phyloP scores from a whole-genome alignment of 257 asterid species.

The Solanum chmielewskii region DNA sequence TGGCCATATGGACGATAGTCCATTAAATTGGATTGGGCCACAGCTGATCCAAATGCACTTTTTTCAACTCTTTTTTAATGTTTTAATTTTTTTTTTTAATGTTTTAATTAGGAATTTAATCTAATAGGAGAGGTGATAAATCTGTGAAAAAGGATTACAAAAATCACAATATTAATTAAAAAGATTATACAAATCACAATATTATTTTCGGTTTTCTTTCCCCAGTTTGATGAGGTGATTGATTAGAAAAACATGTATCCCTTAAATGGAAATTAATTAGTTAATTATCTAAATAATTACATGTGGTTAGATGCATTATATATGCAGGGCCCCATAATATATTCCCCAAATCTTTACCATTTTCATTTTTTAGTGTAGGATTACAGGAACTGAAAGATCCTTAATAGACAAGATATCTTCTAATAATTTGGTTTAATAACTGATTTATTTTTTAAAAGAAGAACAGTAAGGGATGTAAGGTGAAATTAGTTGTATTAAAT shows the following conservation, averaged over 20 bases:
- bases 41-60: not conserved
- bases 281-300: not conserved
- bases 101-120: not conserved
- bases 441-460: not conserved
- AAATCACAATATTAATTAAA: not conserved
- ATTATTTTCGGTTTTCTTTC: fast-evolving
- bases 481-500: not conserved
- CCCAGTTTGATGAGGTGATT: not conserved
- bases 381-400: constrained; percentile 1
- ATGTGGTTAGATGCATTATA: not conserved
- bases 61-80: not conserved
- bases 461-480: not conserved
- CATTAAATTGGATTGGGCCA: not conserved
- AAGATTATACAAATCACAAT: not conserved
- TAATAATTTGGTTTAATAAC: not conserved
- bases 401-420: constrained; percentile 11
- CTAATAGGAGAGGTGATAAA: not conserved
- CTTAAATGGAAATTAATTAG: not conserved
- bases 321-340: constrained; percentile 19
- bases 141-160: not conserved
- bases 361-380: constrained; percentile 15
- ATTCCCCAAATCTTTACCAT: constrained; percentile 36
- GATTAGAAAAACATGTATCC: not conserved
- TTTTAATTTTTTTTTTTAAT: not conserved
- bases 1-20: not conserved